phyloP scores from a whole-genome alignment of 2,329 filamentous ascomycete species.

The Aspergillus sp. region DNA sequence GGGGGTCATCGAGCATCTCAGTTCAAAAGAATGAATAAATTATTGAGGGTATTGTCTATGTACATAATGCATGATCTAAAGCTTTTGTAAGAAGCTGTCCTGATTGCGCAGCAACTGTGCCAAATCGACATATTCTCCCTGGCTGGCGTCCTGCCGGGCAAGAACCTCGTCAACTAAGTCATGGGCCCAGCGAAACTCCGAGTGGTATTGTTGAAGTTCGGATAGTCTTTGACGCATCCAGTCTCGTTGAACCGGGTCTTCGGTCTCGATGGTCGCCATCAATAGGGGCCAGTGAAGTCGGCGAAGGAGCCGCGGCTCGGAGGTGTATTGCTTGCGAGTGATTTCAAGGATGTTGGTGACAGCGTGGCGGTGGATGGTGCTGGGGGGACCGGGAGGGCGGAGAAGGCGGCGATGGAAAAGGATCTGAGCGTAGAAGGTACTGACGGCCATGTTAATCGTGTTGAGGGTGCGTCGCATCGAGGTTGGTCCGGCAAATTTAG shows the following conservation, averaged over 20 bases:
- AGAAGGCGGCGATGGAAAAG: slow-evolving; percentile 35
- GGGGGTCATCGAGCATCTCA: neutral
- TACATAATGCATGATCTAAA: neutral
- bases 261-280: slow-evolving; percentile 35
- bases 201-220: slow-evolving; percentile 29
- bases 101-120: slow-evolving; percentile 25
- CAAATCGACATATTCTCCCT: slow-evolving; percentile 25
- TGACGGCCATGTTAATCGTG: slow-evolving; percentile 36
- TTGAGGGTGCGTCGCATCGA: slow-evolving; percentile 34
- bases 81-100: neutral
- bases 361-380: slow-evolving; percentile 28
- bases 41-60: neutral
- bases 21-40: neutral
- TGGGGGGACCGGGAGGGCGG: slow-evolving; percentile 17
- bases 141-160: slow-evolving; percentile 25
- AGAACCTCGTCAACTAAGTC: slow-evolving; percentile 30
- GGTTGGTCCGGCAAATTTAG: slow-evolving; percentile 28
- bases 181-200: slow-evolving; percentile 31
- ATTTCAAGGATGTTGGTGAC: slow-evolving; percentile 32
- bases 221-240: slow-evolving; percentile 33
- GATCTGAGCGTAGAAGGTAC: slow-evolving; percentile 34
- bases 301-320: slow-evolving; percentile 31
- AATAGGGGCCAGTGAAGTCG: slow-evolving; percentile 36
- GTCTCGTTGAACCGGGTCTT: slow-evolving; percentile 25
- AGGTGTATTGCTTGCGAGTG: slow-evolving; percentile 30